phyloP scores from a whole-genome alignment of 345 rosid species.

The Eucalyptus virginea region DNA sequence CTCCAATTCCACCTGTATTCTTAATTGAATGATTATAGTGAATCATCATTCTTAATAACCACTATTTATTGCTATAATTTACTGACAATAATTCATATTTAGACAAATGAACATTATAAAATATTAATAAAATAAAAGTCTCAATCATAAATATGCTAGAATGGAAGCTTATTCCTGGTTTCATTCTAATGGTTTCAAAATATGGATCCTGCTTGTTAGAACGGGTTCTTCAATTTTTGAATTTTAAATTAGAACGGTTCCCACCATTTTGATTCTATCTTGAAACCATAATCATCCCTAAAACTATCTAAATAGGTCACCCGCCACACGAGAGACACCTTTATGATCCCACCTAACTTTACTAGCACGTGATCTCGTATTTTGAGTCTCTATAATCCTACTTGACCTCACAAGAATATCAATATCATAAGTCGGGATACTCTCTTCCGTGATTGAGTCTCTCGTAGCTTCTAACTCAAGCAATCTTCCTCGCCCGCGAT shows the following conservation, averaged over 20 bases:
- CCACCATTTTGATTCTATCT: too few relatives aligned
- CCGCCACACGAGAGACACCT: neutral
- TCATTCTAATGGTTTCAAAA: too few relatives aligned
- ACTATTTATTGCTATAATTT: too few relatives aligned
- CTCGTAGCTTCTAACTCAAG: neutral
- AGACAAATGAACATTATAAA: too few relatives aligned
- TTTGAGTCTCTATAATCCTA: neutral
- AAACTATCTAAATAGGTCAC: neutral
- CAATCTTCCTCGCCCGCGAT: neutral
- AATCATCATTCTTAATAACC: neutral
- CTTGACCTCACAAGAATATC: neutral
- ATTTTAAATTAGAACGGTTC: too few relatives aligned
- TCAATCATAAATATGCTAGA: neutral
- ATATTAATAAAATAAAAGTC: too few relatives aligned
- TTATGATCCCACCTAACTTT: neutral
- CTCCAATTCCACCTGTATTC: fast-evolving
- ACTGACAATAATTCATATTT: too few relatives aligned
- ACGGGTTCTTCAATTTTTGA: too few relatives aligned
- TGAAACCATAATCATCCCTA: too few relatives aligned
- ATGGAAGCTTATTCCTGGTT: too few relatives aligned
- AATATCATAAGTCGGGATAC: neutral
- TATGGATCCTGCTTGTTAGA: too few relatives aligned
- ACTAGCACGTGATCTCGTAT: fast-evolving
- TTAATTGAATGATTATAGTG: too few relatives aligned
- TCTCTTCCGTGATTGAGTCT: neutral